Base-by-base conservation (phyloP, 2,329 filamentous ascomycete species). In the Coleophoma crateriformis region DNA sequence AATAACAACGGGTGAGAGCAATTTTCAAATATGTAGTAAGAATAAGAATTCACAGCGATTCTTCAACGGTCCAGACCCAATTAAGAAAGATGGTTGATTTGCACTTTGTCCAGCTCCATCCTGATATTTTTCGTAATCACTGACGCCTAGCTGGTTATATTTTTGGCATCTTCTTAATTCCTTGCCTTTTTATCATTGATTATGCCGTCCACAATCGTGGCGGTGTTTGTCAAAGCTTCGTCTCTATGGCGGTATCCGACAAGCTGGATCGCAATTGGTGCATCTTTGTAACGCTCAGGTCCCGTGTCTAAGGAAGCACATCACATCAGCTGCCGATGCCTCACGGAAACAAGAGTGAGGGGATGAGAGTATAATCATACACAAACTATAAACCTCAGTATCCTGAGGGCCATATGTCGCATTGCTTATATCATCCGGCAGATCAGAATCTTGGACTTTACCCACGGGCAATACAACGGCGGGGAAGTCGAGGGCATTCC, bases 401-500 rank as follows among this genome's bases (percentile, higher is more conserved):
- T 63, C 54, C 6, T 56, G 50, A 13, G 57, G 45, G 1, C 64
- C 60, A 33, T 54, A 66, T 38, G 58, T 60, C 1, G 59, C 60
- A 22, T 60, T 59, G 22, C 49, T 56, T 35, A 56, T 19, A 51
- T 62, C 58, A 41, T 65, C 63, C 8, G 50, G 49, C 2, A 33
- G n/a, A 44, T 66, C 63, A 8, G 46, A 40, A 1, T 60, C 55
- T 41, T 41, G 53, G 33, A 64, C 58, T 40, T 60, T 17, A 42
- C 58, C 69, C 1, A 72, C 76, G 0, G 78, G 78, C 53, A 82
- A 77, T 1, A 75, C 71, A 20, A 74, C 56, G 4, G 71, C 71
- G 1, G 78, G 74, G 60, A 78, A 79, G 55, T 82, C 76, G 7
- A 82, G 67, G 47, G 80, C 54, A 58, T 82, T 81, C 77, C 76